phyloP scores from a whole-genome alignment of 768 basidiomycete species.

The Tulasnella sp. region DNA sequence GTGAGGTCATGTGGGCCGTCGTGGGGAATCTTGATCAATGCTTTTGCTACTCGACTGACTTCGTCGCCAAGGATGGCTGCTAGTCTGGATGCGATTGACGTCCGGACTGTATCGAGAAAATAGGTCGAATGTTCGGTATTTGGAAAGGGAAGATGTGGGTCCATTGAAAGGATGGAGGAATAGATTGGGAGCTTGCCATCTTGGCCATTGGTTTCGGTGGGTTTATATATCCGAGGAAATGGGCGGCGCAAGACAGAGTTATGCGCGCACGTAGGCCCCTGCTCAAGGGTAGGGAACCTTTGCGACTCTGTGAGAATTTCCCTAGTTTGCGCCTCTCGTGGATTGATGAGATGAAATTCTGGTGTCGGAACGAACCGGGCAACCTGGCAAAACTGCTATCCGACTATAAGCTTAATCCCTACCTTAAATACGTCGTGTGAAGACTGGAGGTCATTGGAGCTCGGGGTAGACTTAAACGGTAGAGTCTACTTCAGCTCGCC shows the following conservation, averaged over 20 bases:
- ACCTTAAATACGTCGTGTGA: neutral
- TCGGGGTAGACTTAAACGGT: neutral
- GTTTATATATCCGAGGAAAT: too few relatives aligned
- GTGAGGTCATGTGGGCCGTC: conserved; percentile 29
- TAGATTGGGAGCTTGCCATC: too few relatives aligned
- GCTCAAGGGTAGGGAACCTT: too few relatives aligned
- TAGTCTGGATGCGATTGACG: too few relatives aligned
- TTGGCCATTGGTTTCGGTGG: too few relatives aligned
- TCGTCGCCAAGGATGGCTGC: neutral
- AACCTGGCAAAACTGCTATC: neutral
- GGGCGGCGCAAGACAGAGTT: too few relatives aligned
- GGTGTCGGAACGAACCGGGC: neutral
- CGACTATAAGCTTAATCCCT: neutral
- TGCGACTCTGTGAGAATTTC: too few relatives aligned
- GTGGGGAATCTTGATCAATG: neutral
- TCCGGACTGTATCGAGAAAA: too few relatives aligned
- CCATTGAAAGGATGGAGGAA: too few relatives aligned
- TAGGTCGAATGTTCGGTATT: too few relatives aligned
- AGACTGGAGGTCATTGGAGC: neutral
- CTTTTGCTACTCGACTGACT: neutral
- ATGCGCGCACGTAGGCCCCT: too few relatives aligned
- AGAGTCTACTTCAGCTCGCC: neutral
- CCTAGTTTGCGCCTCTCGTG: neutral
- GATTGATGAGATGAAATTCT: neutral
- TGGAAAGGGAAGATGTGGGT: too few relatives aligned